Percentiles rank a stretch among this genome's conserved stretches.
phyloP scores from a whole-genome alignment of 108 stramenopile genomes.

The Cyclotella atomus region DNA sequence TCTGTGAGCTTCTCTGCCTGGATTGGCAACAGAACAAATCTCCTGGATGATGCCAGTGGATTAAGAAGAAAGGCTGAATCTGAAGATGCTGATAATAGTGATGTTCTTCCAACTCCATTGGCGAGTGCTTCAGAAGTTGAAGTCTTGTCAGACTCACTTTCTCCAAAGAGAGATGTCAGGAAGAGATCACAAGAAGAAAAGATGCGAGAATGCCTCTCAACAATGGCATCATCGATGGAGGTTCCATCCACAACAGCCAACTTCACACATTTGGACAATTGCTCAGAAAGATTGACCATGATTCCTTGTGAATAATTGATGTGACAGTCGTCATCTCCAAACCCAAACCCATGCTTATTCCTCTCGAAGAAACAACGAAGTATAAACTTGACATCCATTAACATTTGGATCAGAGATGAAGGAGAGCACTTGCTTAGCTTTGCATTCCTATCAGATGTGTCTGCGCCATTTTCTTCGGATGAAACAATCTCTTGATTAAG shows the following conservation, averaged over 20 bases:
- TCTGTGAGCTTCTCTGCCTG: conserved; percentile 87
- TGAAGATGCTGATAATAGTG: conserved; percentile 26
- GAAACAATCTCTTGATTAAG: conserved; percentile 30
- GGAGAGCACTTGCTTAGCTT: conserved; percentile 46
- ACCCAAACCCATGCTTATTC: conserved; percentile 26
- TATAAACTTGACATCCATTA: conserved; percentile 61
- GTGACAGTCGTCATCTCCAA: not conserved
- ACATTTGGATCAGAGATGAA: conserved; percentile 68
- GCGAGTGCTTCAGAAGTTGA: conserved; percentile 11
- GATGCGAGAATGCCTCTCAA: conserved; percentile 61
- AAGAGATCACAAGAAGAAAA: conserved; percentile 72
- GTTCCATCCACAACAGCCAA: conserved; percentile 24
- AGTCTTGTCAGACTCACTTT: conserved; percentile 39
- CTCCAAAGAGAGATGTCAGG: conserved; percentile 76
- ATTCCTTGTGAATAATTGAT: conserved; percentile 30
- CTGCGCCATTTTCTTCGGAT: conserved; percentile 14
- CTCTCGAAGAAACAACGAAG: conserved; percentile 58
- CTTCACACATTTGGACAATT: conserved; percentile 24
- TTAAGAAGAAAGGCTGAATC: conserved; percentile 58
- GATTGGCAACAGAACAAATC: conserved; percentile 82
- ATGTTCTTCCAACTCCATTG: conserved; percentile 32
- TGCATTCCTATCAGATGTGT: conserved; percentile 20
- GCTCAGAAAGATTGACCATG: conserved; percentile 30
- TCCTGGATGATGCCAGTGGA: conserved; percentile 76
- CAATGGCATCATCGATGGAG: conserved; percentile 41